Base-by-base conservation (phyloP, 75 land plant species). In the Isoetes taiwanensis region DNA sequence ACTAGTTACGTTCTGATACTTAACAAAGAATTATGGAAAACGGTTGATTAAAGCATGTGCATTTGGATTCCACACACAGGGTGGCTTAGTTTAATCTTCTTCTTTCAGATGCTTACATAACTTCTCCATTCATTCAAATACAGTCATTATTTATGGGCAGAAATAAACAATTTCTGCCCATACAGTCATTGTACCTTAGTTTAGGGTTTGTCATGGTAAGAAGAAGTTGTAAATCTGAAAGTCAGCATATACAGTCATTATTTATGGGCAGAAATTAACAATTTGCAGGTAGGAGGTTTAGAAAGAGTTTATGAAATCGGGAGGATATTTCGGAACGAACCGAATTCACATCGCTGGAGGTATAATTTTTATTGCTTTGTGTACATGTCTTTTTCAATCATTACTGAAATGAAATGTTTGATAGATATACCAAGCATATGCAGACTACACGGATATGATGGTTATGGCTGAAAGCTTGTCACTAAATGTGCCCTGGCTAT, bases 321-420 rank as follows among this genome's bases (percentile, higher is more conserved):
- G 6, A 61, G 96, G 21, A 89, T 89, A 59, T 89, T 89, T 66
- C 61, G 89, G 64, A 89, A 89, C 62, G 89, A 89, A 64, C 96
- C 56, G 96, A 89, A 59, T 89, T 89, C 59, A 89, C 96, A 16
- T 76, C 86, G 10, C 84, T 89, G 58, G 96, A 89, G 96, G 89
- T 83, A 63, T n/a, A n/a, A n/a, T n/a, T n/a, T n/a, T n/a, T n/a
- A n/a, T n/a, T n/a, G n/a, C n/a, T n/a, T n/a, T n/a, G n/a, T n/a
- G n/a, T n/a, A n/a, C n/a, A 26, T 30, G 8, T 53, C 25, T 35
- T n/a, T n/a, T n/a, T 41, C 28, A 27, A 9, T 12, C 52, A 54
- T 5, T 2, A 54, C 12, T 28, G 57, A 1, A 25, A 17, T 6
- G 39, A 38, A 59, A 1, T 17, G 21, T 4, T 57, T 31, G 4